Evolutionary conservation across 768 basidiomycete genomes (phyloP), one percentile per base, ranked within the genome.

Genomic region (Daedalea quercina): DNA sequence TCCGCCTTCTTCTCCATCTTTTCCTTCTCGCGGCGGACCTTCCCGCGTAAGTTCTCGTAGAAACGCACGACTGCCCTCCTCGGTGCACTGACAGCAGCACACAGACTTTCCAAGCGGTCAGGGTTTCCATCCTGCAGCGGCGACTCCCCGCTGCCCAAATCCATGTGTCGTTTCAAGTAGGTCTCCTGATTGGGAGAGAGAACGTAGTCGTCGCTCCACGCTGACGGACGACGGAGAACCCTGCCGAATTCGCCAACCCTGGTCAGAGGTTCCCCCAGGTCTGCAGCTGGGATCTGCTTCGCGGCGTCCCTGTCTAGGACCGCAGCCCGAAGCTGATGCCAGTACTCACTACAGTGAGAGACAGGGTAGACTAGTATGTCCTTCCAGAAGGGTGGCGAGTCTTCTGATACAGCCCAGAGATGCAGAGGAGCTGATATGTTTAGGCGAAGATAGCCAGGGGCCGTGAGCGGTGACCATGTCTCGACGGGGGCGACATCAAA

Each of bases 121-220:
- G 64, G 69, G 42, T 80, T 76, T 22, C 69, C 65, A 45, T 76
- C 71, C 52, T 82, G 72, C 28, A 84, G 62, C 2, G 82, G 77
- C 0, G 77, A 81, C 12, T 64, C 58, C 11, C 69, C 74, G 0
- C 70, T 72, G 3, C 66, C 55, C 19, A 64, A 57, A 52, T 80
- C 73, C 13, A 80, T 65, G 50, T 75, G 79, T 51, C 73, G 75
- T 40, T 72, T 73, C 56, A 91, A 67, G 67, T 83, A 90, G 51
- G 78, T 78, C 37, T 71, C 77, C 65, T 91, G 89, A 62, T 80
- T 76, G 76, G 78, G 82, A 0, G 84, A 80, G 44, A 91, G 66
- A 51, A 74, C 70, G 60, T 90, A 90, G 4, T 72, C 63, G 13
- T 75, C 63, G 28, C 70, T 75, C 89, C 89, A 91, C 1, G 82